Percentiles rank a stretch among this genome's conserved stretches.
These are phyloP conservation scores for Bipolaris bicolor DNA, from an alignment of 2,329 filamentous ascomycete species.

Conservation along the genomic window DNA sequence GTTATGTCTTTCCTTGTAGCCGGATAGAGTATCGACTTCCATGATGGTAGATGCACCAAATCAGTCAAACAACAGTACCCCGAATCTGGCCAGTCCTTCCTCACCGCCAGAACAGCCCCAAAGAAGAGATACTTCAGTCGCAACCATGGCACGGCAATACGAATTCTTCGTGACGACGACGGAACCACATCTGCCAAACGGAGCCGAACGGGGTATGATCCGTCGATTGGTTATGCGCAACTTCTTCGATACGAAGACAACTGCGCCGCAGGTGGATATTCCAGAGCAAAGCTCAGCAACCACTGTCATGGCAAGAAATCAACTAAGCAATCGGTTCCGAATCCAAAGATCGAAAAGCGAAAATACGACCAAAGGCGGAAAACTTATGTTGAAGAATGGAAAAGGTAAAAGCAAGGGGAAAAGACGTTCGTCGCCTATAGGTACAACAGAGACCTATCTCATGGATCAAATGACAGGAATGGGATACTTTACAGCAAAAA, in stretches of 20 bases:
- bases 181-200: conserved; percentile 29
- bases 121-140: background rate
- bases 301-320: conserved; percentile 27
- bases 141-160: conserved; percentile 27
- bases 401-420: background rate
- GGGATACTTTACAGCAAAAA: no score
- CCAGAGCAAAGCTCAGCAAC: conserved; percentile 29
- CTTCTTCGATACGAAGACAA: conserved; percentile 31
- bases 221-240: conserved; percentile 38
- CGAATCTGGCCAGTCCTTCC: background rate
- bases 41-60: background rate
- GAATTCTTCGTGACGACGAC: conserved; percentile 38
- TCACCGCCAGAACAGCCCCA: background rate
- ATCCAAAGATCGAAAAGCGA: conserved; percentile 6
- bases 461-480: background rate
- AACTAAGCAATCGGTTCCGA: conserved; percentile 32
- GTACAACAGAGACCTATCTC: background rate
- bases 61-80: background rate
- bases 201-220: conserved; percentile 28
- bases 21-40: background rate
- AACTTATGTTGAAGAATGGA: background rate
- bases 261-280: conserved; percentile 6
- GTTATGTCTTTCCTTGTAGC: background rate
- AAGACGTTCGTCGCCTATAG: background rate
- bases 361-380: background rate